A percentile compares a stretch with the other conserved stretches of the same genome.
Evolutionary conservation across 192 early-diverging fungal genomes (phyloP).

Genomic region (Gigaspora rosea): DNA sequence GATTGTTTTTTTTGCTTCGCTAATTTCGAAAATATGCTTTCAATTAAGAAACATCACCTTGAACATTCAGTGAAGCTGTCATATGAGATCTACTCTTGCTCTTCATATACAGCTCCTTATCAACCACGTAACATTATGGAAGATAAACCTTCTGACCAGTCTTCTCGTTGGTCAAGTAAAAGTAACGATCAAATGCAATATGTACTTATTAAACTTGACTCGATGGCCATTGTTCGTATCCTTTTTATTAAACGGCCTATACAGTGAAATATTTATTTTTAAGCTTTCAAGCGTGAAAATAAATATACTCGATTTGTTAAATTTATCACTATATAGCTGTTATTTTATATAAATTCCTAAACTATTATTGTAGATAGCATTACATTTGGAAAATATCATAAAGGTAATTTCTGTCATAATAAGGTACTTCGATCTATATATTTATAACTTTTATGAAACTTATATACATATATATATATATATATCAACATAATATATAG

Average conservation of each 20-base stretch:
- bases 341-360: not conserved
- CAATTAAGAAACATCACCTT: slow-evolving; percentile 8
- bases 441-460: not conserved
- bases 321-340: too few species aligned
- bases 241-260: slow-evolving; percentile 3
- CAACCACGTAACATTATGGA: slow-evolving; percentile 81
- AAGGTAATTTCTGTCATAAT: slow-evolving; percentile 38
- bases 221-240: slow-evolving; percentile 82
- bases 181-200: slow-evolving; percentile 90
- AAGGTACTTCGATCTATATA: not conserved
- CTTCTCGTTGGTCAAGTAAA: slow-evolving; percentile 87
- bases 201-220: slow-evolving; percentile 87
- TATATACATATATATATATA: too few species aligned
- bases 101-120: slow-evolving; percentile 82
- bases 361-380: slow-evolving; percentile 62
- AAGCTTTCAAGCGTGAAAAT: not conserved
- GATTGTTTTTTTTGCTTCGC: too few species aligned
- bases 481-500: slow-evolving; percentile 7
- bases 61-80: slow-evolving; percentile 35
- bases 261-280: too few species aligned
- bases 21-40: slow-evolving; percentile 5
- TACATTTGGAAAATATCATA: slow-evolving; percentile 95
- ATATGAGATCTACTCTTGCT: slow-evolving; percentile 74
- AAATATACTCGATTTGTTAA: not conserved
- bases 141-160: slow-evolving; percentile 85